Percentiles rank a stretch among this genome's conserved stretches.
Evolutionary conservation across 805 yeast species (phyloP).

Genomic region (Jamesozyma lodderae): DNA sequence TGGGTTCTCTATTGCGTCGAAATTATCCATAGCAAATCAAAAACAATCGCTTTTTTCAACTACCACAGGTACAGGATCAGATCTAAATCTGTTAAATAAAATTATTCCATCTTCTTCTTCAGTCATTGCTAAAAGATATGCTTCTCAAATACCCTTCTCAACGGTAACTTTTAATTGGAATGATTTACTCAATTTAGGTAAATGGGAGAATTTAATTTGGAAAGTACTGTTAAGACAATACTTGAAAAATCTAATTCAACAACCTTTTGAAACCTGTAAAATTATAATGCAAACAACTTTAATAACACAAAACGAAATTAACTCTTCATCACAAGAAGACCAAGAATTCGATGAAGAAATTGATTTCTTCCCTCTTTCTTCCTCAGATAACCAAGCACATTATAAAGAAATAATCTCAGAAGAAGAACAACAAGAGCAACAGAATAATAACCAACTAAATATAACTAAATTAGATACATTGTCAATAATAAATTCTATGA

Average conservation of each 20-base stretch:
- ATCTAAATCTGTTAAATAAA: background rate
- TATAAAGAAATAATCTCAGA: background rate
- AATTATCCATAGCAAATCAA: conserved; percentile 22
- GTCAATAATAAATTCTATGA: conserved; percentile 54
- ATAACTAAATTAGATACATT: conserved; percentile 39
- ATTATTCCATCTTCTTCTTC: background rate
- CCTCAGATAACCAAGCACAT: background rate
- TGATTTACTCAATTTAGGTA: conserved; percentile 54
- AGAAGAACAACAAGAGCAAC: background rate
- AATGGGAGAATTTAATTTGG: conserved; percentile 50
- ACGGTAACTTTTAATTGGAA: conserved; percentile 39
- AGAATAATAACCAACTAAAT: background rate
- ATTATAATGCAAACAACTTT: conserved; percentile 53
- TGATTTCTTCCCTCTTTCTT: conserved; percentile 22
- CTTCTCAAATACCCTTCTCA: background rate
- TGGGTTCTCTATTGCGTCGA: conserved; percentile 34
- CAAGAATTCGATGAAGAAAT: conserved; percentile 33
- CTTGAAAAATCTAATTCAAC: conserved; percentile 57
- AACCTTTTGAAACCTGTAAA: conserved; percentile 82
- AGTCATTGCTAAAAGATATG: background rate
- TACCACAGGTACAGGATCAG: background rate
- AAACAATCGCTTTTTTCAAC: background rate
- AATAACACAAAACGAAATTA: background rate
- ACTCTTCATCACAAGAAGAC: conserved; percentile 3
- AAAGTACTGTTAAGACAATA: conserved; percentile 61